Conservation (phyloP, 345 rosid species). For the Eucalyptus erythrocorys region DNA sequence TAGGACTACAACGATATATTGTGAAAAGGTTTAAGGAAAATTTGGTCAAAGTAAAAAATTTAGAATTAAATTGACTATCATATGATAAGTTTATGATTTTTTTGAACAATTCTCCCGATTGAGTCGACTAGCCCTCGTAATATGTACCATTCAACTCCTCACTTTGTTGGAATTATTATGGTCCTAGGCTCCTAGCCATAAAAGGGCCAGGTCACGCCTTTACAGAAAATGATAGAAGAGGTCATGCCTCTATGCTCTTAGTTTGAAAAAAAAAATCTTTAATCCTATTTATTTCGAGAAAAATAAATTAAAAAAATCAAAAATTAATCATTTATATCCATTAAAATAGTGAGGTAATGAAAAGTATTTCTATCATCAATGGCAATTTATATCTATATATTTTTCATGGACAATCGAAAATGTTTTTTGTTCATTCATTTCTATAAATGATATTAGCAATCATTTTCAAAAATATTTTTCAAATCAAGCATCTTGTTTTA, state of each 20-base stretch:
- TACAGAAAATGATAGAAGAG: background rate
- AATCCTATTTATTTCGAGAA: too few relatives aligned
- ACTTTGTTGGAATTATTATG: background rate
- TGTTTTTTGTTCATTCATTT: too few relatives aligned
- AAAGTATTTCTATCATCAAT: too few relatives aligned
- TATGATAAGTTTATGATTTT: background rate
- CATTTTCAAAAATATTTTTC: too few relatives aligned
- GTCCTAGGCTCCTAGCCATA: background rate
- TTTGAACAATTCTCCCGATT: background rate
- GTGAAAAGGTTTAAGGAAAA: background rate
- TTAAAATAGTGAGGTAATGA: too few relatives aligned
- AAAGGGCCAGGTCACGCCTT: background rate
- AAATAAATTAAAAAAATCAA: too few relatives aligned
- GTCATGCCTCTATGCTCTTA: background rate
- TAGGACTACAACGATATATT: fast-evolving
- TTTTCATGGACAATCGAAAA: too few relatives aligned
- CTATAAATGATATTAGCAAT: too few relatives aligned
- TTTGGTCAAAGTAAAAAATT: background rate
- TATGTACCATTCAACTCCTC: background rate
- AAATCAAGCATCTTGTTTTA: background rate
- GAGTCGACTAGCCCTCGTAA: background rate
- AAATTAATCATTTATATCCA: background rate
- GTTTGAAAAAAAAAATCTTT: background rate
- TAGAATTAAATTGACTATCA: fast-evolving
- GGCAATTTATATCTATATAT: too few relatives aligned